phyloP scores from a whole-genome alignment of 495 filamentous ascomycete genomes.

The Aspergillus diversus region DNA sequence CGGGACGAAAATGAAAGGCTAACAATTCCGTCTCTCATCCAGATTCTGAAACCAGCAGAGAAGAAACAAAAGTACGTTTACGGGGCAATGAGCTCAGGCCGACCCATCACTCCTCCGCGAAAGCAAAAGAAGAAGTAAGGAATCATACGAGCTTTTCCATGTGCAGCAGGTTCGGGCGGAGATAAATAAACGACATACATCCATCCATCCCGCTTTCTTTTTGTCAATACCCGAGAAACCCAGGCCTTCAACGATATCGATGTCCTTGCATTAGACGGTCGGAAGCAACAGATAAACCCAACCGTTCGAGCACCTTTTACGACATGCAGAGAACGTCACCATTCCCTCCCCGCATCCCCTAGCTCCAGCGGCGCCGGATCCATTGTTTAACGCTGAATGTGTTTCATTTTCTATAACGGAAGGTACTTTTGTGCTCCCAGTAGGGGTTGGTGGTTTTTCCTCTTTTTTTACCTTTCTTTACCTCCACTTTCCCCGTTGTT shows the following conservation, averaged over 20 bases:
- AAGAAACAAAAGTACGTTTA: conserved; percentile 99
- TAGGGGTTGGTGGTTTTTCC: conserved; percentile 28
- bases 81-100: conserved; percentile 83
- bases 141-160: conserved; percentile 78
- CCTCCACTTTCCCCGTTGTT: conserved; percentile 12
- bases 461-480: conserved; percentile 24
- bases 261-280: conserved; percentile 30
- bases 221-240: conserved; percentile 29
- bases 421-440: conserved; percentile 29
- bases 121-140: conserved; percentile 86
- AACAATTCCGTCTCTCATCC: conserved; percentile 14
- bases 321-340: conserved; percentile 28
- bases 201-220: conserved; percentile 20
- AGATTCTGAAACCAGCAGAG: conserved; percentile 99
- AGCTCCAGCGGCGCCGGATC: conserved; percentile 28
- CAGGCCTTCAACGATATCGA: conserved; percentile 29
- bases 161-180: conserved; percentile 95
- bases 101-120: conserved; percentile 87
- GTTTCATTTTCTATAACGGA: conserved; percentile 28
- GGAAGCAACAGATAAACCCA: conserved; percentile 24
- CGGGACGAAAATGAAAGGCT: neutral
- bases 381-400: conserved; percentile 27
- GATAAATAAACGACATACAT: conserved; percentile 60
- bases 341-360: conserved; percentile 26
- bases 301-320: conserved; percentile 23